Evolutionary conservation across 495 filamentous ascomycete genomes (phyloP).

Genomic region (Podospora didyma): DNA sequence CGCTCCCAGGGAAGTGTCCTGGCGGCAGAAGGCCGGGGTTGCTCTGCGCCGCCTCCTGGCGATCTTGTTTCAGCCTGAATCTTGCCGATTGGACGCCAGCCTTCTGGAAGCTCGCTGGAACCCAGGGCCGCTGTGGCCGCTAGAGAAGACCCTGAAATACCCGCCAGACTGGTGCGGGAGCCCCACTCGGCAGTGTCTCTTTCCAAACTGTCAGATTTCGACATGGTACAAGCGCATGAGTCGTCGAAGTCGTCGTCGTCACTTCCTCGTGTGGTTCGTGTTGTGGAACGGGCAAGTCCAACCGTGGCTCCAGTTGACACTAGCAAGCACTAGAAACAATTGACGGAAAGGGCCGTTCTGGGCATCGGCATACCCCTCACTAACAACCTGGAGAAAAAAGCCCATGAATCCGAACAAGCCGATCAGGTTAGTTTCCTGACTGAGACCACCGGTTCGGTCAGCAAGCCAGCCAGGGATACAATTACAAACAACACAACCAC

Average conservation of each 20-base stretch:
- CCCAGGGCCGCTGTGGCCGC: not conserved
- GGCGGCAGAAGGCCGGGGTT: not conserved
- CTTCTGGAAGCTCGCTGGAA: constrained; percentile 8
- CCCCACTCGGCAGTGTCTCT: no score
- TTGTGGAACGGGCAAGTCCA: not conserved
- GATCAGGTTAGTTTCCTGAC: no score
- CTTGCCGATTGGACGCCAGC: not conserved
- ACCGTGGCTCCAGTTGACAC: no score
- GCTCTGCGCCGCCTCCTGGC: constrained; percentile 9
- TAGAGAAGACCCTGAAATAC: constrained; percentile 6
- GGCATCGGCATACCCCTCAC: not conserved
- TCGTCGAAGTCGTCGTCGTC: no score
- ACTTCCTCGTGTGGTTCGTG: no score
- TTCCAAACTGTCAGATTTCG: no score
- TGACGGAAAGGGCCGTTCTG: no score
- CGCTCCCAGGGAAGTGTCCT: not conserved
- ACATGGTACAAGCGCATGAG: no score
- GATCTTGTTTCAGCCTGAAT: constrained; percentile 9
- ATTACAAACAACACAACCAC: not conserved
- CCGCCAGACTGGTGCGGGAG: not conserved
- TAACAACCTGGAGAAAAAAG: no score
- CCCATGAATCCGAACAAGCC: no score
- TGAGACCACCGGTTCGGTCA: not conserved
- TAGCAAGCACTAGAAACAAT: no score
- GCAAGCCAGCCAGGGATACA: not conserved